Base-by-base conservation (phyloP, 2,329 filamentous ascomycete genomes). In the Boeremia lycopersici region DNA sequence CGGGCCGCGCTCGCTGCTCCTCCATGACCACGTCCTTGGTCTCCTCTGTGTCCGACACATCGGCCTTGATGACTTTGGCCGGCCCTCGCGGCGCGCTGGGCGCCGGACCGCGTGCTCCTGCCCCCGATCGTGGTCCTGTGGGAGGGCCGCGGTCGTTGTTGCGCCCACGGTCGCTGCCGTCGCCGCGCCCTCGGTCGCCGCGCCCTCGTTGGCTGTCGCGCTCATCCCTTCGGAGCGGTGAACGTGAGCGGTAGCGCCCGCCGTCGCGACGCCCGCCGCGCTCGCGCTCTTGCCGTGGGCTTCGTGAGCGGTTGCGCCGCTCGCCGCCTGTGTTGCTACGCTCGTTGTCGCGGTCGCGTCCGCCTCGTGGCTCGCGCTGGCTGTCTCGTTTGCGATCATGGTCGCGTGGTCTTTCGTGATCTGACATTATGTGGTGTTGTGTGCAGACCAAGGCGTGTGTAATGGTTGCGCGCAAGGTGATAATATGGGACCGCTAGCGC, bases 221-320 rank as follows among this genome's bases (percentile, higher is more conserved):
- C 34, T 63, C 64, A 15, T 68, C 63, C 33, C 66, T 49, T 30
- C 63, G 61, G 10, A 62, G 43, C 0, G 69, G 69, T 7, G 69
- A 73, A 38, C 71, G 65, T 26, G 69, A 69, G 34, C 70, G 61
- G 51, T 69, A 63, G n/a, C 64, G 60, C 7, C 46, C 46, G 13
- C 60, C 57, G 26, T 65, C 60, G 40, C 65, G 60, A 13, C 68
- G 48, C 28, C 56, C 60, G 45, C 67, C 66, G 38, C 69, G 68
- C 26, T 72, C 69, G 38, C 69, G 68, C 28, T 72, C 69, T 40
- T 63, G 64, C 42, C 65, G 67, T 44, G 71, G 70, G 54, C 70
- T 73, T 48, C 71, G 65, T 19, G 71, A 73, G 13, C 71, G 69
- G 47, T 73, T 64, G 62, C 65, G 67, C 19, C 66, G 61, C 17